These are phyloP conservation scores for Penicillium occitanis DNA, from an alignment of 2,329 filamentous ascomycete species.

Conservation along the genomic window DNA sequence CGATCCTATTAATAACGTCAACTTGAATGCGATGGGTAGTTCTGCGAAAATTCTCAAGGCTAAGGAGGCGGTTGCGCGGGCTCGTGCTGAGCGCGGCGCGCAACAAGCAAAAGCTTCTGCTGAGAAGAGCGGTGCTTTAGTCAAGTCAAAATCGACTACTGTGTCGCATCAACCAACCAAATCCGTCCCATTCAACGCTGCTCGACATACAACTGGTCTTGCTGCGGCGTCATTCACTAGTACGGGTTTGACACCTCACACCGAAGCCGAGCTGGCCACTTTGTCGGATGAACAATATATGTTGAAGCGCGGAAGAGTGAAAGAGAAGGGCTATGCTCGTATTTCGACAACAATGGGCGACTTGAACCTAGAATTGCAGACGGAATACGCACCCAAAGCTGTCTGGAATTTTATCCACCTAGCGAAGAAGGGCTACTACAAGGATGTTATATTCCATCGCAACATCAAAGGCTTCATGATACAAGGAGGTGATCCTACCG, in stretches of 20 bases:
- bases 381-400: conserved; percentile 85
- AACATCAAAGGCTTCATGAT: conserved; percentile 98
- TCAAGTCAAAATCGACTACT: conserved; percentile 19
- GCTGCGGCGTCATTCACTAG: conserved; percentile 94
- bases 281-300: conserved; percentile 95
- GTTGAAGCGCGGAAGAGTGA: conserved; percentile 84
- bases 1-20: conserved; percentile 64
- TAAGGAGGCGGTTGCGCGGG: conserved; percentile 90
- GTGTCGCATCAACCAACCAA: conserved; percentile 34
- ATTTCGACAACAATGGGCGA: conserved; percentile 82
- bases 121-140: conserved; percentile 7
- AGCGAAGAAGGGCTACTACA: conserved; percentile 87
- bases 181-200: conserved; percentile 72
- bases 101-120: conserved; percentile 35
- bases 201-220: conserved; percentile 82
- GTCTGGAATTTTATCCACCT: conserved; percentile 97
- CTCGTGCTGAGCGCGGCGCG: conserved; percentile 68
- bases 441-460: conserved; percentile 78
- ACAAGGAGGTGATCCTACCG: conserved; percentile 90
- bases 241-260: conserved; percentile 89
- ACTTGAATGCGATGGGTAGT: conserved; percentile 75
- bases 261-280: conserved; percentile 79
- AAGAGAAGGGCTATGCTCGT: conserved; percentile 87
- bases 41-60: conserved; percentile 81
- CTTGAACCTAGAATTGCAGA: conserved; percentile 83